Percentiles rank a stretch among this genome's conserved stretches.
phyloP scores from a whole-genome alignment of 2,329 filamentous ascomycete genomes.

The Cucurbitaria berberidis region DNA sequence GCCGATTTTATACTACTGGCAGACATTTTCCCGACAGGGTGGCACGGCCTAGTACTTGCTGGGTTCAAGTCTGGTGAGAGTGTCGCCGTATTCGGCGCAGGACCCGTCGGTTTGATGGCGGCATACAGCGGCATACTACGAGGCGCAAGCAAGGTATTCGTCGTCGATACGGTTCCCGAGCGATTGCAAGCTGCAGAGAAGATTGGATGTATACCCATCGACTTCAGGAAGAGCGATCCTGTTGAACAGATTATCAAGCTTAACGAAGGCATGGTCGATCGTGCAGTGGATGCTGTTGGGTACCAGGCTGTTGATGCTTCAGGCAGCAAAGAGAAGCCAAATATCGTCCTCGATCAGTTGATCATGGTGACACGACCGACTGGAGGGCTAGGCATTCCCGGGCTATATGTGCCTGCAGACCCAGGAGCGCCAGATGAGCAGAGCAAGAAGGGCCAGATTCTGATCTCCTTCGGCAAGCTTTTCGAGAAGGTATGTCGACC shows the following conservation, averaged over 20 bases:
- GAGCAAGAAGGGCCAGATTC: constrained; percentile 67
- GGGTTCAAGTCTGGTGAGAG: constrained; percentile 67
- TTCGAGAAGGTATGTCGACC: constrained; percentile 65
- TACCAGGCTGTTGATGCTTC: constrained; percentile 65
- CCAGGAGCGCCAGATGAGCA: constrained; percentile 68
- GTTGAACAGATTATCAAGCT: constrained; percentile 65
- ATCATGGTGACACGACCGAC: constrained; percentile 67
- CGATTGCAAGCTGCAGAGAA: constrained; percentile 64
- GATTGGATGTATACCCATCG: constrained; percentile 66
- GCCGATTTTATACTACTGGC: constrained; percentile 63
- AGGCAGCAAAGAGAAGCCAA: constrained; percentile 65
- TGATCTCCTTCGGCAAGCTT: constrained; percentile 69
- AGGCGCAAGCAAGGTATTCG: constrained; percentile 66
- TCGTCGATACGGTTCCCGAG: constrained; percentile 68
- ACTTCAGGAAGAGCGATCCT: constrained; percentile 65
- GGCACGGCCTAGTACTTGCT: constrained; percentile 63
- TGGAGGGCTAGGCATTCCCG: constrained; percentile 67
- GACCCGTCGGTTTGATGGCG: constrained; percentile 70
- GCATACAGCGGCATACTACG: constrained; percentile 67
- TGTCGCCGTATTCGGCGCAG: constrained; percentile 67
- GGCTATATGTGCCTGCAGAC: constrained; percentile 61
- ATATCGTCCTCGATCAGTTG: constrained; percentile 68
- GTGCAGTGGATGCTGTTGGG: constrained; percentile 69
- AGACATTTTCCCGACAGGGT: constrained; percentile 60
- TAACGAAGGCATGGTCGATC: constrained; percentile 67